Evolutionary conservation across 257 asterid genomes (phyloP), one percentile per base, ranked within the genome.

Genomic region (Haberlea rhodopensis): DNA sequence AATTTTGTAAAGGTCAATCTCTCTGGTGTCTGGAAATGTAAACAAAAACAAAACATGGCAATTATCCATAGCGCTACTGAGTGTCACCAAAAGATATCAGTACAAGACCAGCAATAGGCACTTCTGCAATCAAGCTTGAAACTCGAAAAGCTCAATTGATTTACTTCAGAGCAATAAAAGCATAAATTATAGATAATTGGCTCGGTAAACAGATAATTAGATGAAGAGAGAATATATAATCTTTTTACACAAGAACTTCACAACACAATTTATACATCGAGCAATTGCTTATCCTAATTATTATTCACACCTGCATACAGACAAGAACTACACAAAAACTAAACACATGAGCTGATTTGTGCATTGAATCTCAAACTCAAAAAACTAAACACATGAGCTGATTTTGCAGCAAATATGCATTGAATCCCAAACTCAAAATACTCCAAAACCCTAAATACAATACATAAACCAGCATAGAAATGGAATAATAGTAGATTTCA

Each of bases 371-470:
- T n/a, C n/a, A n/a, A n/a, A n/a, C n/a, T n/a, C 10, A 21, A 0
- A 1, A 23, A 18, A 32, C 24, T 0, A 27, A 8, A n/a, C 25
- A 66, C 23, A 4, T 13, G 57, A 76, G 63, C 69, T 31, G 59
- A 62, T 59, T 53, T 49, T 19, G 18, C 32, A 62, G 63, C 66
- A 66, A 59, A 62, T 62, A 63, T 45, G 57, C 73, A 68, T 54
- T 24, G 24, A 60, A n/a, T 58, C 72, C 73, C 51, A 73, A 75
- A 66, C 59, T 60, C 9, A 69, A 79, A 53, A 53, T 69, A 63
- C 61, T 43, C 57, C n/a, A 67, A 78, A 87, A 79, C 84, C 89
- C 85, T 75, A 79, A 66, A 55, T n/a, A 55, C 56, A 10, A 48
- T 2, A 60, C 56, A 29, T 27, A 58, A 21, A 61, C 22, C 27